These are phyloP conservation scores for Pyrrhoderma noxium DNA, from an alignment of 1,284 basidiomycete genomes.

Conservation along the genomic window DNA sequence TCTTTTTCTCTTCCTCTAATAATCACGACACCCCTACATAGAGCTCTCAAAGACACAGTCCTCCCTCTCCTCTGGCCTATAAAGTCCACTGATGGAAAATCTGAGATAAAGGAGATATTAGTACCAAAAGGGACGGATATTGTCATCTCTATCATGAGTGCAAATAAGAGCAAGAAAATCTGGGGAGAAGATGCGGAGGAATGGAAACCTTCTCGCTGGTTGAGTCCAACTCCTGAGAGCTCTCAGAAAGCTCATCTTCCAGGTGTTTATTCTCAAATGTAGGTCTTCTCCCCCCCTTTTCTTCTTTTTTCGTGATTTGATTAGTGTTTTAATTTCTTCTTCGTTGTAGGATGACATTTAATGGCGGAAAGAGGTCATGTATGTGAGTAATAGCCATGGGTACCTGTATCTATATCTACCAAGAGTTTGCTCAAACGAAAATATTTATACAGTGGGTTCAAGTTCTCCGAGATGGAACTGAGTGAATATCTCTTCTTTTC, in stretches of 20 bases:
- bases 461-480: constrained; percentile 17
- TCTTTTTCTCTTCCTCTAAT: too few relatives aligned
- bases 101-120: constrained; percentile 9
- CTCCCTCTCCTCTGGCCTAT: constrained; percentile 20
- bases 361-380: constrained; percentile 17
- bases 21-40: too few relatives aligned
- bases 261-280: constrained; percentile 22
- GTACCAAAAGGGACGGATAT: constrained; percentile 20
- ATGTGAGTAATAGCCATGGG: constrained; percentile 17
- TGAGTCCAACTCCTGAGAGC: constrained; percentile 8
- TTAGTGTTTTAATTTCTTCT: not conserved
- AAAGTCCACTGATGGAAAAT: constrained; percentile 9
- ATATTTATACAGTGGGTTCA: constrained; percentile 11
- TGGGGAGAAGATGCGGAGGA: constrained; percentile 21
- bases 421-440: not conserved
- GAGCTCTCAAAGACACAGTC: constrained; percentile 6
- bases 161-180: constrained; percentile 19
- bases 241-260: constrained; percentile 17
- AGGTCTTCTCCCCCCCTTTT: too few relatives aligned
- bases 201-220: constrained; percentile 23
- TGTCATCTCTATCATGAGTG: constrained; percentile 18
- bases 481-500: constrained; percentile 20
- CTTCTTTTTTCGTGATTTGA: too few relatives aligned
- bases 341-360: constrained; percentile 19
- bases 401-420: not conserved